Conservation (phyloP, 164 flowering plant species). For the Echeveria elegans region DNA sequence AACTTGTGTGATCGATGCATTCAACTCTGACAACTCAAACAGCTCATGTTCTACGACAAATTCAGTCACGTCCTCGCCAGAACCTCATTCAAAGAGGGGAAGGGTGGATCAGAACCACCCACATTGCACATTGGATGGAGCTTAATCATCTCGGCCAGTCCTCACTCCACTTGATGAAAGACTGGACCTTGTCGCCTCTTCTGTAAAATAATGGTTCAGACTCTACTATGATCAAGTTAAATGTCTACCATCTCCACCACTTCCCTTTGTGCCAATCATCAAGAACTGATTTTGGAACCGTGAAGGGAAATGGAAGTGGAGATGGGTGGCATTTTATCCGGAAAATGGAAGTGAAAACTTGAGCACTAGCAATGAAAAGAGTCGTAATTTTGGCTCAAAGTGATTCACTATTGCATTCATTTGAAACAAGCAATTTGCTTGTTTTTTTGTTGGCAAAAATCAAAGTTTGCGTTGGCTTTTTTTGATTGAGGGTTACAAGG, state of each 20-base stretch:
- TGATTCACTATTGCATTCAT: neutral
- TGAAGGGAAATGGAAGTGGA: neutral
- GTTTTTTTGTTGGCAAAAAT: neutral
- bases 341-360: neutral
- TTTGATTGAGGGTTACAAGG: no score
- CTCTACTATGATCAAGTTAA: neutral
- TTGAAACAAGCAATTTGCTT: neutral
- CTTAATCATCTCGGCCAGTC: neutral
- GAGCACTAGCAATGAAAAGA: neutral
- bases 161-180: neutral
- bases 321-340: conserved; percentile 1
- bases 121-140: neutral
- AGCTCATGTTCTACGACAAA: neutral
- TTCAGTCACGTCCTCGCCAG: conserved; percentile 2
- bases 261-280: neutral
- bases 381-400: neutral
- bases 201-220: neutral
- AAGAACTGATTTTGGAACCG: neutral
- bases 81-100: neutral
- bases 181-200: neutral
- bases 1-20: conserved; percentile 5
- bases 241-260: neutral
- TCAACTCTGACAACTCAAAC: conserved; percentile 9
- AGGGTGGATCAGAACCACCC: neutral
- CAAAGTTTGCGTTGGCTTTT: neutral